A percentile compares a stretch with the other conserved stretches of the same genome.
phyloP scores from a whole-genome alignment of 176 grass and related monocot genomes.

The Oropetium thomaeum region DNA sequence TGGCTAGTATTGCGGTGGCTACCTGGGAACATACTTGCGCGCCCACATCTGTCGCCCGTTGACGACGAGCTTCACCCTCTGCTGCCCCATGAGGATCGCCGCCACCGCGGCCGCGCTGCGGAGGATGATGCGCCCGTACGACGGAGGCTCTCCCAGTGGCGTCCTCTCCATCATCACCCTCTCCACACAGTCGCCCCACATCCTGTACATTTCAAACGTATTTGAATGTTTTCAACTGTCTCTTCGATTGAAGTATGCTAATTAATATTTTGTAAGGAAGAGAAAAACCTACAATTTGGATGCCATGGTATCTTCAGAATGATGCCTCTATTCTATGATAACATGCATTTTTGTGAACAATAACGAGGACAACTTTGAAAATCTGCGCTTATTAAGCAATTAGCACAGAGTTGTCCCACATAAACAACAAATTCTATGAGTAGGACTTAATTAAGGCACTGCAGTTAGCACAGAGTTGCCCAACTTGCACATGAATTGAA shows the following conservation, averaged over 20 bases:
- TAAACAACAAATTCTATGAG: background rate
- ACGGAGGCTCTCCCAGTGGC: conserved; percentile 24
- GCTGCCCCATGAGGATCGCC: conserved; percentile 40
- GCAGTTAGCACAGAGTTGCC: background rate
- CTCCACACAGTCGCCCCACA: conserved; percentile 63
- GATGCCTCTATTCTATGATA: background rate
- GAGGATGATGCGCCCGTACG: conserved; percentile 56
- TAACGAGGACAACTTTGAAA: background rate
- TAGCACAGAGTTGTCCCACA: background rate
- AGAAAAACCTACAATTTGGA: background rate
- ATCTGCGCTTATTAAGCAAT: background rate
- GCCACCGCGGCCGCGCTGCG: conserved; percentile 14
- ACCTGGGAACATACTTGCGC: conserved; percentile 45
- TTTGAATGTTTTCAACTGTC: background rate
- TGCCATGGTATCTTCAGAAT: background rate
- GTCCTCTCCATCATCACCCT: conserved; percentile 62
- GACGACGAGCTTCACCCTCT: conserved; percentile 52
- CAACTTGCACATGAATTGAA: background rate
- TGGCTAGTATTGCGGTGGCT: background rate
- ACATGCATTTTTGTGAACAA: background rate
- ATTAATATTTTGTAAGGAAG: background rate
- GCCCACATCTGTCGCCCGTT: conserved; percentile 60
- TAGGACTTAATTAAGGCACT: background rate
- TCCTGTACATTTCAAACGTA: conserved; percentile 23
- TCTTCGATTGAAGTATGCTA: background rate